Base-by-base conservation (phyloP, 352 stramenopile species). In the Pythium rishiriense region DNA sequence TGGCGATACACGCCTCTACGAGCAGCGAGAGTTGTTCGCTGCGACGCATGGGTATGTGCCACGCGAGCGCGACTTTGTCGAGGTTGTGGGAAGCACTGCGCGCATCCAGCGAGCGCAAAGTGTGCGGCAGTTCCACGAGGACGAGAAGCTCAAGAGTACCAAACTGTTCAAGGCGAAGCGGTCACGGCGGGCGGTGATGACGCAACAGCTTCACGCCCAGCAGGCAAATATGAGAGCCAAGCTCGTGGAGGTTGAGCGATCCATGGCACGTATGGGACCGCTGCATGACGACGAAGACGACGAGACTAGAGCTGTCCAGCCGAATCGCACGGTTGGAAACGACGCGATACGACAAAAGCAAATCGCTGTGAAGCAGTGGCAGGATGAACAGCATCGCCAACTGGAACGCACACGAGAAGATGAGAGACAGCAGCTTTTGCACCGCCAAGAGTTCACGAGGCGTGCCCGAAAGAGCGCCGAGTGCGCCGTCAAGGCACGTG, bases 161-260 rank as follows among this genome's bases (percentile, higher is more conserved):
- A 66, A 59, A 29, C 45, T 57, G 22, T 39, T 59, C 3, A 55
- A 51, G 14, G 35, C 26, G 4, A 59, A 72, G 31, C 65, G 52
- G 31, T 22, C 48, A 6, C 56, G 43, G 5, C 24, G 37, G 12
- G 21, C 37, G 9, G 35, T 12, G 25, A 37, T 72, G 28, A 22
- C 46, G 24, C 14, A 41, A 14, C 45, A 62, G 35, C 58, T 72
- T 0, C 29, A 49, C 3, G 37, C 31, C 11, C 65, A 72, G 25
- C 65, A 72, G 43, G 21, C 37, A 1, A 46, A 64, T 3, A 72
- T 54, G 1, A 72, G 67, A 45, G 28, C 42, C 11, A 63, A 58
- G 37, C 47, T 64, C 0, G 5, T 19, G 15, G 14, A 64, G 0
- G 29, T 45, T 1, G 63, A 65, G 55, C 37, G 21, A 31, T 24